Percentiles rank a stretch among this genome's conserved stretches.
phyloP scores from a whole-genome alignment of 78 protist genomes.

The Trichosphaerium sp. region DNA sequence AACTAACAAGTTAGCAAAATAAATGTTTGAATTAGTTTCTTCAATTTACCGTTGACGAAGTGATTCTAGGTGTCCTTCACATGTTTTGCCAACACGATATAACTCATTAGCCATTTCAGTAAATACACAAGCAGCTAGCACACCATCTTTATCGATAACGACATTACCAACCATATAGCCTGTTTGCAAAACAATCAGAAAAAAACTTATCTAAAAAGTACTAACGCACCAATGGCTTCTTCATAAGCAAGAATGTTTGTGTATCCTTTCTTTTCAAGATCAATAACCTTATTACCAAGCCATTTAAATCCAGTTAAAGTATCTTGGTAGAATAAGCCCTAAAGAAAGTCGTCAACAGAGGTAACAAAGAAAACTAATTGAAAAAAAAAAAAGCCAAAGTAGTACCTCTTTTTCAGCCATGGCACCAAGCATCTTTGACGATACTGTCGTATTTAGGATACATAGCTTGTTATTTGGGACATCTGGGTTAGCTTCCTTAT shows the following conservation, averaged over 20 bases:
- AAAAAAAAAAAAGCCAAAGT: background rate
- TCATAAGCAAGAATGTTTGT: conserved; percentile 77
- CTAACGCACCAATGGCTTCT: conserved; percentile 65
- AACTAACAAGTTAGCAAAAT: background rate
- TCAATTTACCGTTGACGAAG: conserved; percentile 9
- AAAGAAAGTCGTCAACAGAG: background rate
- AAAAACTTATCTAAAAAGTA: background rate
- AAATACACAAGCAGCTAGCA: conserved; percentile 65
- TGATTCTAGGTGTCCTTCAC: conserved; percentile 29
- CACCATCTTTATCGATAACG: conserved; percentile 94
- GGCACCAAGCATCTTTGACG: conserved; percentile 59
- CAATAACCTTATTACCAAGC: conserved; percentile 82
- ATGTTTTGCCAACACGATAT: conserved; percentile 23
- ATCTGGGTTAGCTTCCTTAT: background rate
- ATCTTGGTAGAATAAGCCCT: conserved; percentile 27
- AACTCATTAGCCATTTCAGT: conserved; percentile 63
- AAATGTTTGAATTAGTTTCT: background rate
- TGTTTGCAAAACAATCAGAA: conserved; percentile 12
- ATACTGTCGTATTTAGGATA: conserved; percentile 86
- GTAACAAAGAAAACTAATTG: background rate
- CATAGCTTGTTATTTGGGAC: background rate
- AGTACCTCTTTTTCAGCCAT: conserved; percentile 81
- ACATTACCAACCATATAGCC: conserved; percentile 76
- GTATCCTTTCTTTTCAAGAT: conserved; percentile 40
- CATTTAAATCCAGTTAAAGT: conserved; percentile 98